These are phyloP conservation scores for Hypoxylon sp. DNA, from an alignment of 2,329 filamentous ascomycete genomes.

Conservation along the genomic window DNA sequence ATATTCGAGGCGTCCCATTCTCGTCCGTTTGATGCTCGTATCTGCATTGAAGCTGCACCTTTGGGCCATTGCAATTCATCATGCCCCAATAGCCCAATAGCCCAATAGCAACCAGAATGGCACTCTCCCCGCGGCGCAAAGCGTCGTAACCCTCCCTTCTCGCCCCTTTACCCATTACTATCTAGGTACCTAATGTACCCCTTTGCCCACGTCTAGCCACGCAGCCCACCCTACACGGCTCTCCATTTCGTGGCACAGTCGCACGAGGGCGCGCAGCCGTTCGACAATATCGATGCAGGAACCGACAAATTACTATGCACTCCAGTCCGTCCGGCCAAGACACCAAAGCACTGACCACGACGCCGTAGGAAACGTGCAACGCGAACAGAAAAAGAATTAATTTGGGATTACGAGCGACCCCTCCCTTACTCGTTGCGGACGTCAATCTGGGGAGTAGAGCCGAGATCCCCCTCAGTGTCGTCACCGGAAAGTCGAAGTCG, in stretches of 20 bases:
- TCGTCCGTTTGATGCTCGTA: slow-evolving; percentile 16
- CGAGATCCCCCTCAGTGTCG: slow-evolving; percentile 26
- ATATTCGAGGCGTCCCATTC: not conserved
- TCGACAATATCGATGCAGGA: slow-evolving; percentile 18
- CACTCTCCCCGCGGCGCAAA: slow-evolving; percentile 17
- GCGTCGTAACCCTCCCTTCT: slow-evolving; percentile 4
- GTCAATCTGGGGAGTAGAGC: slow-evolving; percentile 35
- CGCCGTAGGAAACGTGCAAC: slow-evolving; percentile 8
- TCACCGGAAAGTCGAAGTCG: slow-evolving; percentile 11
- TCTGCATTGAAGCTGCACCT: slow-evolving; percentile 22
- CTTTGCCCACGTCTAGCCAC: slow-evolving; percentile 11
- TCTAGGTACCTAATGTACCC: no score
- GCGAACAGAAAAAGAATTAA: slow-evolving; percentile 29
- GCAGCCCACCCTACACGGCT: slow-evolving; percentile 9
- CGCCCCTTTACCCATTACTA: no score
- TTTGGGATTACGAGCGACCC: slow-evolving; percentile 35
- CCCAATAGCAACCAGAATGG: slow-evolving; percentile 12
- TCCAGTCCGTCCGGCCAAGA: slow-evolving; percentile 19
- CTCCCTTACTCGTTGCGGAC: slow-evolving; percentile 26
- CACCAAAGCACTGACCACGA: slow-evolving; percentile 21
- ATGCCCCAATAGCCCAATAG: no score
- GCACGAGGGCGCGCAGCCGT: slow-evolving; percentile 19
- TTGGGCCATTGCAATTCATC: not conserved
- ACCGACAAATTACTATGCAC: slow-evolving; percentile 3
- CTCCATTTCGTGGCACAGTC: slow-evolving; percentile 17